Evolutionary conservation across 2,329 filamentous ascomycete genomes (phyloP).

Genomic region (Allantophomopsis lycopodina): DNA sequence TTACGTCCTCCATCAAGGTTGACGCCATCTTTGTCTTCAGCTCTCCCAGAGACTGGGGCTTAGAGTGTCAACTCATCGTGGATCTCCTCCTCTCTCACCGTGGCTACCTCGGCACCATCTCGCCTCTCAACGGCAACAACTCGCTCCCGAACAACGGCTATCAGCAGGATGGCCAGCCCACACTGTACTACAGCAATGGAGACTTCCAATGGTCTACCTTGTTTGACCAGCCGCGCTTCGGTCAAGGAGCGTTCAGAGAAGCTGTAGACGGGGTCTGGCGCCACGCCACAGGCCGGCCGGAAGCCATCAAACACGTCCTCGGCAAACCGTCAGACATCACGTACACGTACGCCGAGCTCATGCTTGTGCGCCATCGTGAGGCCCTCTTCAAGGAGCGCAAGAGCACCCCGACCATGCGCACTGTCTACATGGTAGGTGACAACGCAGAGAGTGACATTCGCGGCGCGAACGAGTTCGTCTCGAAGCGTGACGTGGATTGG

Average conservation of each 20-base stretch:
- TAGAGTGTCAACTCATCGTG: conserved; percentile 60
- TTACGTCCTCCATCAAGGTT: conserved; percentile 47
- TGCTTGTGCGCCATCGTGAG: conserved; percentile 3
- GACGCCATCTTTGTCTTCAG: conserved; percentile 61
- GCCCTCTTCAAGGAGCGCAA: not conserved
- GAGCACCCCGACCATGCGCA: conserved; percentile 24
- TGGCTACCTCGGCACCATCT: conserved; percentile 46
- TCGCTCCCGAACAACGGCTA: conserved; percentile 39
- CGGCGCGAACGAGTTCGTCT: conserved; percentile 51
- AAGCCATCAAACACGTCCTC: conserved; percentile 31
- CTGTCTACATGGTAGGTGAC: conserved; percentile 64
- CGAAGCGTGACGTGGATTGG: conserved; percentile 43
- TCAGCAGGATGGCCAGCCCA: conserved; percentile 47
- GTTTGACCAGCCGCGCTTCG: conserved; percentile 48
- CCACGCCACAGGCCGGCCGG: conserved; percentile 35
- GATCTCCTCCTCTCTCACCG: conserved; percentile 54
- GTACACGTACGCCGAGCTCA: conserved; percentile 53
- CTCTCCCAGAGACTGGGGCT: conserved; percentile 56
- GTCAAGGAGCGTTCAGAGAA: conserved; percentile 57
- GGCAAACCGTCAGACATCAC: conserved; percentile 59
- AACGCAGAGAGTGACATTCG: conserved; percentile 55
- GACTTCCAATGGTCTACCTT: conserved; percentile 46
- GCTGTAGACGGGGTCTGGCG: conserved; percentile 59
- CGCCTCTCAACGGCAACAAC: conserved; percentile 46
- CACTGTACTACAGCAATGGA: conserved; percentile 54